Base-by-base conservation (phyloP, 495 filamentous ascomycete genomes). In the Glonium stellatum region DNA sequence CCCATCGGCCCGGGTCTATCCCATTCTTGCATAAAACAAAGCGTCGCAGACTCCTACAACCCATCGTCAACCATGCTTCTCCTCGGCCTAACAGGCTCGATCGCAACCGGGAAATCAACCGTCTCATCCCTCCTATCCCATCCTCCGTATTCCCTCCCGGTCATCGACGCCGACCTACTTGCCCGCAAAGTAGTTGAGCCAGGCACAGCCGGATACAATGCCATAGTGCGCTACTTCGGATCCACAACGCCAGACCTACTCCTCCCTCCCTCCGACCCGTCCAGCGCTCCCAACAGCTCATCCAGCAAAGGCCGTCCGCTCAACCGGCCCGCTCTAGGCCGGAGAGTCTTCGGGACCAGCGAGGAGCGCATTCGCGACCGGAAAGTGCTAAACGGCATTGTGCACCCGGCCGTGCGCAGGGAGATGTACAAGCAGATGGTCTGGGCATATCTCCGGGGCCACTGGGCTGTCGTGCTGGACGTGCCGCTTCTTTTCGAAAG, bases 91-190 rank as follows among this genome's bases (percentile, higher is more conserved):
- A 98, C 93, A 37, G 93, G 93, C 75, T 96, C 91, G 60, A 96
- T 98, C 71, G 92, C 93, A 37, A 97, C 95, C 3, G 93, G 95
- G 71, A 98, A 98, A 83, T 95, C 91, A 36, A 98, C 95, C 63
- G 92, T 95, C 63, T 96, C 93, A 41, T 70, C 77, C 57, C 76
- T 96, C 66, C 90, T 98, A 72, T 81, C 84, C 56, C 75, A 79
- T 0, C 79, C 89, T 0, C 92, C 91, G 11, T 86, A 97, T 79
- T 82, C 80, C 66, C 83, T 97, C 70, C 92, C 93, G 70, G 82
- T 97, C 69, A 88, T 98, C 79, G 93, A 98, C 76, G 90, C 93
- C 66, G 95, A 98, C 79, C 71, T 92, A 27, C 78, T 97, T 65
- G 90, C 93, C 56, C 90, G 90, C 65, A 77, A 89, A 65, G 93